These are phyloP conservation scores for Hypoxylon rubiginosum DNA, from an alignment of 2,329 filamentous ascomycete species.

Conservation along the genomic window DNA sequence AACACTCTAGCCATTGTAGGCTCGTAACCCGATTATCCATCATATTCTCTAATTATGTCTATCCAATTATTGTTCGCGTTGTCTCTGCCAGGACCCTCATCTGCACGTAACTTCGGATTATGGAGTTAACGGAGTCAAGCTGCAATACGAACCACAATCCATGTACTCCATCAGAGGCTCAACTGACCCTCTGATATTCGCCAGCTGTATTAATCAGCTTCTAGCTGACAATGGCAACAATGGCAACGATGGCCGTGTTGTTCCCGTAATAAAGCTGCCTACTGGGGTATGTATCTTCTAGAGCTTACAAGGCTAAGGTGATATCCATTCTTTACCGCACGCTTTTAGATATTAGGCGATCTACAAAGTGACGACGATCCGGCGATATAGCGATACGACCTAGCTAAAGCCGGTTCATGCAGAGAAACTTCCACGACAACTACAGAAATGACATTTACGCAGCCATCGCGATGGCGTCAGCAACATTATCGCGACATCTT, in stretches of 20 bases:
- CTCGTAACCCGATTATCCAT: background rate
- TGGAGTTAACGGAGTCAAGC: constrained; percentile 33
- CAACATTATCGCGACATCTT: background rate
- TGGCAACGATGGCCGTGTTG: background rate
- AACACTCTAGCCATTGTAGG: background rate
- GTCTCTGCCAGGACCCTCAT: background rate
- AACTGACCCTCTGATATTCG: constrained; percentile 7
- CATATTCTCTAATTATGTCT: background rate
- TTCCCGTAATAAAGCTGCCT: background rate
- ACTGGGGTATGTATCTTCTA: background rate
- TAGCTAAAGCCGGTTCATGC: constrained; percentile 29
- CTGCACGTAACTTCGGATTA: constrained; percentile 14
- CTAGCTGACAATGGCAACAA: background rate
- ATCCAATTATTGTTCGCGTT: constrained; percentile 7
- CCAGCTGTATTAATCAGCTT: background rate
- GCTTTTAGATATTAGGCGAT: background rate
- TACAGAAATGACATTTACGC: background rate
- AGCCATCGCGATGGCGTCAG: constrained; percentile 16
- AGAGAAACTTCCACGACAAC: constrained; percentile 5
- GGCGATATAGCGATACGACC: constrained; percentile 34
- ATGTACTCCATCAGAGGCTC: background rate
- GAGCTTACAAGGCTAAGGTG: background rate
- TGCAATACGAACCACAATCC: background rate
- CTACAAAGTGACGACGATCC: background rate
- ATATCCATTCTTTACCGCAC: background rate